These are phyloP conservation scores for Venturia nashicola DNA, from an alignment of 2,329 filamentous ascomycete species.

Conservation along the genomic window DNA sequence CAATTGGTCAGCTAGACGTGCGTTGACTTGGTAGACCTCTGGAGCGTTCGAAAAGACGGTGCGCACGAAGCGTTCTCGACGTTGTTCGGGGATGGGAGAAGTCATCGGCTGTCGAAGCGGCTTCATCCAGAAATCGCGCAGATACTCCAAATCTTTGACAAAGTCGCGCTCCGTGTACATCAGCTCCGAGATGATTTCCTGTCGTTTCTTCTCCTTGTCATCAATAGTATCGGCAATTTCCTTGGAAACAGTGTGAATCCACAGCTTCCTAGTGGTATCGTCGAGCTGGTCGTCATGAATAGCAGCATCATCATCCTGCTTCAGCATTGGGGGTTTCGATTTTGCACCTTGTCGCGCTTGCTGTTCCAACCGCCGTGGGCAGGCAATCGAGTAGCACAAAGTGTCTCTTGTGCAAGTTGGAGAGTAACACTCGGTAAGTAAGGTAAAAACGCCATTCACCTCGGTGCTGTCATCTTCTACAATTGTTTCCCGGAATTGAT, in stretches of 20 bases:
- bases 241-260: slow-evolving; percentile 97
- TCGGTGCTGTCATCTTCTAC: slow-evolving; percentile 51
- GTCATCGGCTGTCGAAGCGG: slow-evolving; percentile 57
- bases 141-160: slow-evolving; percentile 95
- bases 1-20: slow-evolving; percentile 72
- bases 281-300: slow-evolving; percentile 73
- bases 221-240: slow-evolving; percentile 83
- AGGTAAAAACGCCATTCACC: slow-evolving; percentile 92
- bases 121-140: slow-evolving; percentile 97
- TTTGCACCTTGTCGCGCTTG: slow-evolving; percentile 90
- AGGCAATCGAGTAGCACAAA: slow-evolving; percentile 95
- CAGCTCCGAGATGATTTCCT: slow-evolving; percentile 95
- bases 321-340: slow-evolving; percentile 74
- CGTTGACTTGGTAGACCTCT: slow-evolving; percentile 88
- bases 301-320: slow-evolving; percentile 56
- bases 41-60: slow-evolving; percentile 94
- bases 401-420: slow-evolving; percentile 93
- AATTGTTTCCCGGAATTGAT: slow-evolving; percentile 89
- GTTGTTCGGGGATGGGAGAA: slow-evolving; percentile 79
- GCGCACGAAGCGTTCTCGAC: slow-evolving; percentile 80
- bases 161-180: slow-evolving; percentile 99
- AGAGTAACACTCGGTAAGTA: slow-evolving; percentile 94
- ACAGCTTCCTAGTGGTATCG: slow-evolving; percentile 91
- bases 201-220: slow-evolving; percentile 90
- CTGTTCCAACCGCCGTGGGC: slow-evolving; percentile 83